Base-by-base conservation (phyloP, 23 red algal genomes). In the Chondrus crispus region DNA sequence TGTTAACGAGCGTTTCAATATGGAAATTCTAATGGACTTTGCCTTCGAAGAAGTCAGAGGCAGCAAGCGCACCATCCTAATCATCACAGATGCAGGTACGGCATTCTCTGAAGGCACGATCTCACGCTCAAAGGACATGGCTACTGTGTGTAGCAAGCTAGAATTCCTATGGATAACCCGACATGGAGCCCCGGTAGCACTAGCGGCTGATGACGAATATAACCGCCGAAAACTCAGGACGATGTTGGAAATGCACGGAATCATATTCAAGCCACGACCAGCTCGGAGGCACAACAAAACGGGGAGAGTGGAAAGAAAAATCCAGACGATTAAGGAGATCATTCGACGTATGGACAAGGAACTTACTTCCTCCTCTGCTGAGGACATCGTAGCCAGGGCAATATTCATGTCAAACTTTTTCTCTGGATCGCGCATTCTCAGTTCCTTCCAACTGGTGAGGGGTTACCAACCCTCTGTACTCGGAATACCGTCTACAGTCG, bases 391-490 rank as follows among this genome's bases (percentile, higher is more conserved):
- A 16, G 40, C 77, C 7, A 10, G 77, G 40, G 77, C 77, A 54
- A 35, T 37, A 18, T 62, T 82, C 26, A 45, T 82, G 8, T 54
- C 77, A 16, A 82, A 82, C 58, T 58, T 35, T 35, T 62, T 82
- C 29, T 38, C 8, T 36, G 46, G 77, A 50, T 54, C 46, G 30
- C 39, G 48, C 12, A 8, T 82, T 30, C 13, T 72, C 12, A 72
- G 66, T 72, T n/a, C 66, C 12, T 72, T 72, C 32, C 14, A 72
- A 72, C 77, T 82, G 5, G 77, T 50, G 8, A 54, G 48, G 24
- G 77, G 46, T 55, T 82, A 82, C 46, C 37, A 35, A 10, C 77
- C 77, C 5, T 82, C 77, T 4, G 26, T 82, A 22, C 29, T 82
- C n/a, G 46, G 77, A 54, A 50, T 45, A 29, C 77, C 77, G 19